Base-by-base conservation (phyloP, 768 basidiomycete genomes). In the Pleurotus djamor region DNA sequence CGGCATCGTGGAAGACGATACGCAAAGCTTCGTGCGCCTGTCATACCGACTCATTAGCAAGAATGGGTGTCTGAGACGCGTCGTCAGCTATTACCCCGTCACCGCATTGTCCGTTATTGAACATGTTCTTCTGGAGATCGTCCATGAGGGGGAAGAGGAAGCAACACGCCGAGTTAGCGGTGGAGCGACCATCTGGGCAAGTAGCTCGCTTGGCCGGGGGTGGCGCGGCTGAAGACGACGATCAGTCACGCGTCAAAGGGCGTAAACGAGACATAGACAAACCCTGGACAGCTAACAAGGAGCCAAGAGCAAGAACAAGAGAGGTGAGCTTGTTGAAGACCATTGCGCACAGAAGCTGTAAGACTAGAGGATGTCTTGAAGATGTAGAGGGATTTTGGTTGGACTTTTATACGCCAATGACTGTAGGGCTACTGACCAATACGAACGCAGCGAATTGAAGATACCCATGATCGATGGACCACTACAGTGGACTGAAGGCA, bases 1-100 rank as follows among this genome's bases (percentile, higher is more conserved):
- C 78, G 16, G 78, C 74, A 57, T 79, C 79, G 64, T 80, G 75
- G 69, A 76, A 76, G 7, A 71, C 64, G 43, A 76, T 61, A 21
- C 75, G 67, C 43, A 76, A 68, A 43, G 72, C 64, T 55, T 70
- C 66, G 33, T 69, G 70, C 34, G 58, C 71, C 70, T 52, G 5
- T 14, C 14, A 52, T n/a, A 37, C 13, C 6, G 5, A 21, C 16
- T 37, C 2, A 45, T 36, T 9, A 49, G 16, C 54, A 3, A 55
- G 17, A 17, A 12, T 12, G 10, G 28, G 13, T 44, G 12, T 17
- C 48, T 51, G 45, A 58, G 3, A 61, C 54, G n/a, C n/a, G 35
- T 34, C 2, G 49, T 28, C 21, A 32, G 49, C 34, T 0, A 47
- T 9, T 47, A 68, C 71, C 50, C 65, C 68, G 58, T 70, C 69